phyloP scores from a whole-genome alignment of 228 moss, liverwort and hornwort species.

The Sphagnum magellanicum region DNA sequence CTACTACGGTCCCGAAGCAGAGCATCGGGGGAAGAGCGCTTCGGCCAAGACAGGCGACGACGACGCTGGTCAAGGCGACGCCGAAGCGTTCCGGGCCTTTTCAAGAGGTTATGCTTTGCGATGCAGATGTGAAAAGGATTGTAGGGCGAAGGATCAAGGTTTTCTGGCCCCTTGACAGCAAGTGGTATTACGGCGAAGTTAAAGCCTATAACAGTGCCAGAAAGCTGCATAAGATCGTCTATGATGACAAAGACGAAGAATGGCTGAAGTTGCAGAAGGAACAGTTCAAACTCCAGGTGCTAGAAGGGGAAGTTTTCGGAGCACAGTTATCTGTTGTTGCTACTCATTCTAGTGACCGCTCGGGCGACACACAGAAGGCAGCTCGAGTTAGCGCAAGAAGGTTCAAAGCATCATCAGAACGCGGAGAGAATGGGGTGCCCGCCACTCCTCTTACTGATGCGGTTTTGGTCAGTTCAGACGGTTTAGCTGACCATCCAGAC shows the following conservation, averaged over 20 bases:
- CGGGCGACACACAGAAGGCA: constrained; percentile 10
- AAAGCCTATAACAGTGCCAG: constrained; percentile 70
- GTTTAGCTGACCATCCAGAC: not conserved
- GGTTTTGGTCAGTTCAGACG: constrained; percentile 10
- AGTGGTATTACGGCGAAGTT: constrained; percentile 87
- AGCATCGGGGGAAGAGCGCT: constrained; percentile 48
- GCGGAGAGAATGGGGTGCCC: too few relatives aligned
- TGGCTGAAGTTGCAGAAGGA: constrained; percentile 96
- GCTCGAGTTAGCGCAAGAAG: not conserved
- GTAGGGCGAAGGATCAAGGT: constrained; percentile 92
- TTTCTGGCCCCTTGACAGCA: constrained; percentile 95
- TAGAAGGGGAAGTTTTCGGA: constrained; percentile 78
- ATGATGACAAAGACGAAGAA: constrained; percentile 95
- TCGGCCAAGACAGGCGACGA: constrained; percentile 58
- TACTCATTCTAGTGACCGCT: constrained; percentile 13
- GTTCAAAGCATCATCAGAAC: not conserved
- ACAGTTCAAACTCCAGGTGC: constrained; percentile 85
- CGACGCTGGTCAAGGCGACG: constrained; percentile 55
- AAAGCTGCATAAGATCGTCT: constrained; percentile 85
- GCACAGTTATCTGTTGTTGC: constrained; percentile 15
- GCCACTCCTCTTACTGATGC: not conserved
- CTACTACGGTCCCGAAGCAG: constrained; percentile 31
- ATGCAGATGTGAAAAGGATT: constrained; percentile 79
- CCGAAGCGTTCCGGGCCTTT: constrained; percentile 66
- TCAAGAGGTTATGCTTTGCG: constrained; percentile 68